Evolutionary conservation across 179 eudicot genomes (phyloP).

Genomic region (Silene coronaria): DNA sequence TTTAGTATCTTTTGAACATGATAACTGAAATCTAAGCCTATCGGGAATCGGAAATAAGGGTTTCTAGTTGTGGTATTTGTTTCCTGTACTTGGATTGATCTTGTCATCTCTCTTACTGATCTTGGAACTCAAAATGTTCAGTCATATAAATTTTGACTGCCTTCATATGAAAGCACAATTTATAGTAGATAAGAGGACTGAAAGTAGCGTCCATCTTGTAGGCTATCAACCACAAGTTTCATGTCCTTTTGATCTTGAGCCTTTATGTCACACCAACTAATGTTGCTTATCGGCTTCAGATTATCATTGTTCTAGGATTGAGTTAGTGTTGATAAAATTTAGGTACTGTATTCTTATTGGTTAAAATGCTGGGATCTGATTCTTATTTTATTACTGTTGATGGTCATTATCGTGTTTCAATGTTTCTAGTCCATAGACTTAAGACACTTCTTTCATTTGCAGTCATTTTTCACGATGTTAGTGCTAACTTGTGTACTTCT

Average conservation of each 20-base stretch:
- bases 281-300: slow-evolving; percentile 11
- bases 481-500: background rate
- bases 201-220: too few relatives aligned
- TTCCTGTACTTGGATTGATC: too few relatives aligned
- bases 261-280: too few relatives aligned
- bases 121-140: background rate
- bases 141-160: background rate
- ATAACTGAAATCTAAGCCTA: too few relatives aligned
- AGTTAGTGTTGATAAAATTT: background rate
- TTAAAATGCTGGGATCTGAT: background rate
- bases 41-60: too few relatives aligned
- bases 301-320: slow-evolving; percentile 1
- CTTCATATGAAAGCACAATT: too few relatives aligned
- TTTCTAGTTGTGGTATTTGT: too few relatives aligned
- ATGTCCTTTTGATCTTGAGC: background rate
- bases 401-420: slow-evolving; percentile 1
- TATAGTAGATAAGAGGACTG: too few relatives aligned
- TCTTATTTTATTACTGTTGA: background rate
- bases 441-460: background rate
- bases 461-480: background rate
- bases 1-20: background rate
- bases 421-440: background rate
- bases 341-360: background rate
- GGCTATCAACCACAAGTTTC: background rate
- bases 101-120: background rate